A percentile compares a stretch with the other conserved stretches of the same genome.
These are phyloP conservation scores for Microcyclosporella mali DNA, from an alignment of 2,329 filamentous ascomycete genomes.

Conservation along the genomic window DNA sequence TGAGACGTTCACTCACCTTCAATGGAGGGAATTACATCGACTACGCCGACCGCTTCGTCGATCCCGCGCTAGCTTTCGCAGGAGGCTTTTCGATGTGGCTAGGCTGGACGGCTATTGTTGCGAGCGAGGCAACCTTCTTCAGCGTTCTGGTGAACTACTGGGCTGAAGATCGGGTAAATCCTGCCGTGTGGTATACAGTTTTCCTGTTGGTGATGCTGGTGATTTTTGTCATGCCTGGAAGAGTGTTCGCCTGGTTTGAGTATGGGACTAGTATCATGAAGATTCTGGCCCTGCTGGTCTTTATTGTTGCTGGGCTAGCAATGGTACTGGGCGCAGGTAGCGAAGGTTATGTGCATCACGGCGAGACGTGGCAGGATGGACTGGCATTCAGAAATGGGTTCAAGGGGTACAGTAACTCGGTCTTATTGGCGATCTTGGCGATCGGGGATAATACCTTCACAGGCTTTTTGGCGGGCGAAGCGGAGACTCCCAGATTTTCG, in stretches of 20 bases:
- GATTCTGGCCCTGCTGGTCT: constrained; percentile 32
- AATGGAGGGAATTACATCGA: constrained; percentile 38
- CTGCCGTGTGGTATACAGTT: constrained; percentile 71
- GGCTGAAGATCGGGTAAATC: constrained; percentile 41
- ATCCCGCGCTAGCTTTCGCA: constrained; percentile 36
- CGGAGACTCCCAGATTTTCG: constrained; percentile 33
- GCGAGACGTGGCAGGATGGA: constrained; percentile 20
- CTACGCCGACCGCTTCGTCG: constrained; percentile 35
- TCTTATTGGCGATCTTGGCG: constrained; percentile 25
- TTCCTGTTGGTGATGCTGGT: constrained; percentile 62
- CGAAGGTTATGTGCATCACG: constrained; percentile 52
- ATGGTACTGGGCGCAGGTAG: constrained; percentile 55
- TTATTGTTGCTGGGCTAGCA: constrained; percentile 43
- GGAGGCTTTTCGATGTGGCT: constrained; percentile 34
- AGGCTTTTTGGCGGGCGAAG: constrained; percentile 38
- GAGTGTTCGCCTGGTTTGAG: constrained; percentile 32
- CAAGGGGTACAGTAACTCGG: constrained; percentile 54
- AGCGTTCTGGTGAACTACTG: constrained; percentile 18
- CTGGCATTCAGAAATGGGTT: constrained; percentile 47
- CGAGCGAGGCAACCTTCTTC: constrained; percentile 40
- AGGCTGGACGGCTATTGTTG: constrained; percentile 24
- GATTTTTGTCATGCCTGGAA: constrained; percentile 23
- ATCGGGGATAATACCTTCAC: constrained; percentile 40
- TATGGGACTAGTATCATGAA: constrained; percentile 19
- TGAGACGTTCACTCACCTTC: no score